A percentile compares a stretch with the other conserved stretches of the same genome.
phyloP scores from a whole-genome alignment of 345 rosid species.

The Erucastrum elatum region DNA sequence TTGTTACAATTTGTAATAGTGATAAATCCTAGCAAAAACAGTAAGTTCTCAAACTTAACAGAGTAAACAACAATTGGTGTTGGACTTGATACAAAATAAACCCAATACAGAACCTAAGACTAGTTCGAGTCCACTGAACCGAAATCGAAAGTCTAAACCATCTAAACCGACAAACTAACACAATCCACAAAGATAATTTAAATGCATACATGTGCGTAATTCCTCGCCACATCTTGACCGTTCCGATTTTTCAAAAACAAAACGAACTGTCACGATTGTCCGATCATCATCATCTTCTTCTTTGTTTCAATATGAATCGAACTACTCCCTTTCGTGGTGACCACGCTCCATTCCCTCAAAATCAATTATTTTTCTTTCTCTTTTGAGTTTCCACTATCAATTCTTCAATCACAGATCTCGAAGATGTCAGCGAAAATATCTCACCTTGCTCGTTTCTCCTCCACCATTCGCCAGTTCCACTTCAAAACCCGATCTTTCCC shows the following conservation, averaged over 20 bases:
- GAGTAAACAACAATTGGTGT: too few species aligned
- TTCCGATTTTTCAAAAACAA: background rate
- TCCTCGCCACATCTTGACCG: conserved; percentile 2
- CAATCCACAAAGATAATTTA: too few species aligned
- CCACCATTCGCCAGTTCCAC: too few species aligned
- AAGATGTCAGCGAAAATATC: conserved; percentile 45
- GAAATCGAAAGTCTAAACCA: too few species aligned
- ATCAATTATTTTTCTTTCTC: conserved; percentile 5
- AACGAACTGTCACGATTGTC: conserved; percentile 28
- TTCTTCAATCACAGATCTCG: conserved; percentile 29
- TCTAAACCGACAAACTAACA: too few species aligned
- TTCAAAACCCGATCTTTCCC: too few species aligned
- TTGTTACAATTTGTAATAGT: too few species aligned
- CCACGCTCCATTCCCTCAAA: conserved; percentile 28
- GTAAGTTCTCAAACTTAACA: too few species aligned
- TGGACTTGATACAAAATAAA: too few species aligned
- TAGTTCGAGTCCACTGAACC: too few species aligned
- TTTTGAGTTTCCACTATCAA: conserved; percentile 18
- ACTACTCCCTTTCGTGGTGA: conserved; percentile 31
- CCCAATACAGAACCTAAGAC: too few species aligned
- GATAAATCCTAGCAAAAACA: too few species aligned
- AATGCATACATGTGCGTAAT: conserved; percentile 4
- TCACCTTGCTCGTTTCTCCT: conserved; percentile 44
- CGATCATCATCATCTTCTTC: conserved; percentile 15
- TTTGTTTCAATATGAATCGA: background rate